Evolutionary conservation across 208 protist species (phyloP), one percentile per base, ranked within the genome.

Genomic region (Trypanosoma scelopori): DNA sequence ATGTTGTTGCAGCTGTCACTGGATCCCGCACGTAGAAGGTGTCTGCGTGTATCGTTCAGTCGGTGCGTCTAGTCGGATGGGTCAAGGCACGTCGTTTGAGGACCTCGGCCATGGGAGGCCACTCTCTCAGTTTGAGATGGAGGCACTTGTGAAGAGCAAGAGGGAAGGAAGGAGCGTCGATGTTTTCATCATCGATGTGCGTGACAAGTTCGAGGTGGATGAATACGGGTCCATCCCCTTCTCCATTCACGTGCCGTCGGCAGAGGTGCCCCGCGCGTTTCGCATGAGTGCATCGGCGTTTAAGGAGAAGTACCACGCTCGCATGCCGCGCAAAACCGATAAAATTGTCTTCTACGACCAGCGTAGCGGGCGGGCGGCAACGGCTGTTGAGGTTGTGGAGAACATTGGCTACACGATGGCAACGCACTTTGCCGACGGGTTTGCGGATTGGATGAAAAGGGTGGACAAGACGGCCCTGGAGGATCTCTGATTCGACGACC

Each of bases 171-270:
- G 70, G 18, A 66, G 53, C 1, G 49, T 42, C 22, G 74, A 80
- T 55, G 69, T 85, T 1, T 79, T 74, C 53, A 78, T 92, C 42
- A 55, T 92, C 25, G 82, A 92, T 50, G 75, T 85, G 16, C 80
- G 85, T 3, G 82, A 89, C 35, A 61, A 62, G 18, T 82, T 82
- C 60, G 85, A 92, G 55, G 67, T 82, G 11, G 60, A 79, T 6
- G 47, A 68, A 12, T 61, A 83, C 51, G 67, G 71, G 11, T 65
- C 75, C 27, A 74, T 92, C 20, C 75, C 76, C 7, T 79, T 76
- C 15, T 81, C 82, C 5, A 18, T 87, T 22, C 69, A 85, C 58
- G 81, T 92, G 16, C 74, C 81, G 5, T 71, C 76, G 20, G 55
- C 69, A 13, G 80, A 92, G n/a, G 46, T 90, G 48, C 52, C 72